Evolutionary conservation across 345 rosid genomes (phyloP), one percentile per base, ranked within the genome.

Genomic region (Cardamine resedifolia): DNA sequence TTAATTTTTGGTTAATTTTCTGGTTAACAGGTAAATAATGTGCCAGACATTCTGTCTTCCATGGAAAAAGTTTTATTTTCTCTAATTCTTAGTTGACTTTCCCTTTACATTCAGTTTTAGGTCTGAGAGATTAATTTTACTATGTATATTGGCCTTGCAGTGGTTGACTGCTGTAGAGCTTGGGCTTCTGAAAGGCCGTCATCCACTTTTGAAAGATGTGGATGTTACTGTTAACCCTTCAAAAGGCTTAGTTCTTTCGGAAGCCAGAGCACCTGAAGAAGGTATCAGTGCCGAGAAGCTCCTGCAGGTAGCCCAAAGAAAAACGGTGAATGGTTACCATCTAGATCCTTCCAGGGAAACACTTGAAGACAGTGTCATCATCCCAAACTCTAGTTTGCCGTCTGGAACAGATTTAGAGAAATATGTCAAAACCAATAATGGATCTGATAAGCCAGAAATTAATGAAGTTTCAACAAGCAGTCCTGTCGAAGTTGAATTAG

Each of bases 131-230:
- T 65, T 81, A 49, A 20, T 61, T 47, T 62, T 64, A 45, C 48
- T 63, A 8, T 48, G n/a, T n/a, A n/a, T n/a, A 16, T 64, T 56
- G 64, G 52, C 41, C 65, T 44, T 85, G 83, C 80, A 94, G 98
- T 94, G 98, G 98, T 89, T 94, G 55, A 73, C 84, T 70, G 95
- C 93, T 2, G 96, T 91, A 73, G 98, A 94, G 74, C 95, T 94
- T 73, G 98, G 90, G 75, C 92, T 94, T 81, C 77, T 94, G 61
- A 94, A 94, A 85, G 98, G 98, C 58, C 96, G 93, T 36, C 98
- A 94, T 83, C 98, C 98, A 50, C 92, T 94, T 74, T 60, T 94
- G 77, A 81, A 85, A 75, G 97, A 94, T 78, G 80, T 91, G 53
- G 98, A 94, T 77, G 79, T 91, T 66, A 76, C 84, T 68, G 82